Base-by-base conservation (phyloP, 73 alveolate genomes). In the Effrenium voratum region DNA sequence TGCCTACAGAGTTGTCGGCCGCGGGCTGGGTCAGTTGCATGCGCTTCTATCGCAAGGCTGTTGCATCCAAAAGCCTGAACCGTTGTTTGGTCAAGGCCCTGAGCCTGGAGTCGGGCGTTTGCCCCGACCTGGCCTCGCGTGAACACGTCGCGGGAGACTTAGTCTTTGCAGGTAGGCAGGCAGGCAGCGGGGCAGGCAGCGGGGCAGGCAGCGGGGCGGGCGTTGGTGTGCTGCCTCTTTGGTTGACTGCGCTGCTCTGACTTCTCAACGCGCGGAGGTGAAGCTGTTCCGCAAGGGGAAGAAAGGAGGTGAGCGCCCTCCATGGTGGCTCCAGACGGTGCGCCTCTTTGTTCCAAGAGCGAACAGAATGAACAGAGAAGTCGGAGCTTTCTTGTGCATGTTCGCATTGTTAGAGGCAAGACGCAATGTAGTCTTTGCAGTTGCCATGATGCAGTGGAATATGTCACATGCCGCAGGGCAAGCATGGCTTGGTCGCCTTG, bases 401-500 rank as follows among this genome's bases (percentile, higher is more conserved):
- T 12, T 60, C 30, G 30, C 34, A 38, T 60, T 60, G 16, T 6
- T 4, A 24, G 28, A 10, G 28, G 19, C 19, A 19, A 52, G 28
- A 52, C 66, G 19, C 19, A 13, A 13, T 10, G 10, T 52, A 10
- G 36, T 36, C n/a, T 66, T 19, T 1, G 43, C n/a, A 26, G 26
- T 3, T 30, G 6, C 79, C n/a, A n/a, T n/a, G n/a, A n/a, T n/a
- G n/a, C n/a, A n/a, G 63, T 12, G 63, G 63, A 52, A 12, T 52
- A 52, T 52, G 26, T 52, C 63, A 52, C 63, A 12, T 8, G 63
- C 63, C 19, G 63, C 63, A 82, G 92, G 92, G 92, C 22, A 82
- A 82, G 75, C 92, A 82, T 82, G 92, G 92, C n/a, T 49, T 82
- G 75, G 92, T 82, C 44, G 92, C 92, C 75, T 13, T 82, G 50